Base-by-base conservation (phyloP, 1,284 basidiomycete genomes). In the Apiotrichum veenhuisii region DNA sequence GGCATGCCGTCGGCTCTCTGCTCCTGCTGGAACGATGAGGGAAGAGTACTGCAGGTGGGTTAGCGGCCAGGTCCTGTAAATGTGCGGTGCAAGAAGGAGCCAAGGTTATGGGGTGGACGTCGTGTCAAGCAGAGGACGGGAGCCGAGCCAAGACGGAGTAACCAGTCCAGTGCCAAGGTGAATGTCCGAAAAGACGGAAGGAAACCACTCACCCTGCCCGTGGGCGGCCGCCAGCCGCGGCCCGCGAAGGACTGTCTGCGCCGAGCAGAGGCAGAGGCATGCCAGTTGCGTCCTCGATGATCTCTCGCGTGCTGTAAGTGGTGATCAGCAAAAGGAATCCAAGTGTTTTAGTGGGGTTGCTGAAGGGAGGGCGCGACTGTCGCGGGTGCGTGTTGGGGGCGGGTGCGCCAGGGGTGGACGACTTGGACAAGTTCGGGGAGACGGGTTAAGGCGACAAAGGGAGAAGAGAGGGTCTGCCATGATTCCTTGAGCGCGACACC, bases 241-340 rank as follows among this genome's bases (percentile, higher is more conserved):
- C 14, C 15, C 49, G 49, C 4, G 26, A 5, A 10, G 26, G 26
- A 37, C 78, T 52, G 79, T 87, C 86, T 63, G 83, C 85, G 63
- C 83, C 84, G 55, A 85, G 88, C 64, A 87, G 87, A 83, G 62
- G 77, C 64, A 73, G 67, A 26, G 67, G 46, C 46, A 67, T 52
- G 47, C 64, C 79, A 64, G 83, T 81, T 71, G 87, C 85, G 77
- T 88, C 87, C 41, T 85, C 86, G 71, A 87, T 85, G 51, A 89
- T 80, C 77, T 91, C 89, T 69, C 89, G 82, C 55, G 89, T 88
- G 70, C 89, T 91, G 71, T 27, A 22, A 22, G 30, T 7, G 15
- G 14, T 11, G 40, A 41, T 20, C 18, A 22, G 26, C 43, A 11
- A 12, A 15, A 23, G 8, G 25, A 22, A 17, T 33, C 17, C 36